Percentiles rank a stretch among this genome's conserved stretches.
These are phyloP conservation scores for Plantago elongata DNA, from an alignment of 257 asterid species.

Conservation along the genomic window DNA sequence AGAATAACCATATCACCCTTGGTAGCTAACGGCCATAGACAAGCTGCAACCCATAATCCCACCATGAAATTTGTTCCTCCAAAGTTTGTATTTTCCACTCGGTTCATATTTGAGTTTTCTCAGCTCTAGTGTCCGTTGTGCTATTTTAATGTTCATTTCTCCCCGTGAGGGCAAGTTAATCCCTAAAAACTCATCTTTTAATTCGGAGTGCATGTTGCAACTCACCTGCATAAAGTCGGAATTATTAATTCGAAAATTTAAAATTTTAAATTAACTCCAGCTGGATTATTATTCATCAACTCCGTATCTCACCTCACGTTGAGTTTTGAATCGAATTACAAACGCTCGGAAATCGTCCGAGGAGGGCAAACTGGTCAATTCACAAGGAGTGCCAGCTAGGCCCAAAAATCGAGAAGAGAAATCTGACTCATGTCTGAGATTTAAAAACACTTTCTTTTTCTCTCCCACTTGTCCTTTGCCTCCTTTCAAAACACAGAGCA, in stretches of 20 bases:
- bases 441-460: background rate
- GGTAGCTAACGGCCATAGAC: background rate
- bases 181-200: too few relatives aligned
- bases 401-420: conserved; percentile 32
- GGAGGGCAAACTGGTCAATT: conserved; percentile 33
- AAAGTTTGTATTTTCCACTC: too few relatives aligned
- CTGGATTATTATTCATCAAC: too few relatives aligned
- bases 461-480: conserved; percentile 2
- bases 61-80: background rate
- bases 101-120: too few relatives aligned
- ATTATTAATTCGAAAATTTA: too few relatives aligned
- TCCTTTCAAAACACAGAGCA: conserved; percentile 8
- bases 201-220: too few relatives aligned
- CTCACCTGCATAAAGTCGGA: too few relatives aligned
- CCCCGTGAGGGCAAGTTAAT: too few relatives aligned
- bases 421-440: conserved; percentile 24
- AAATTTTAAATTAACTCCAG: too few relatives aligned
- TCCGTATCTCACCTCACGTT: too few relatives aligned
- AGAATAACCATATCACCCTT: background rate
- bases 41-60: background rate
- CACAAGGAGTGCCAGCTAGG: conserved; percentile 7
- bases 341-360: background rate
- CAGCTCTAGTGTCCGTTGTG: too few relatives aligned
- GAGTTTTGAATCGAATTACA: background rate
- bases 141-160: too few relatives aligned